Evolutionary conservation across 768 basidiomycete genomes (phyloP).

Genomic region (Tylopilus sp.): DNA sequence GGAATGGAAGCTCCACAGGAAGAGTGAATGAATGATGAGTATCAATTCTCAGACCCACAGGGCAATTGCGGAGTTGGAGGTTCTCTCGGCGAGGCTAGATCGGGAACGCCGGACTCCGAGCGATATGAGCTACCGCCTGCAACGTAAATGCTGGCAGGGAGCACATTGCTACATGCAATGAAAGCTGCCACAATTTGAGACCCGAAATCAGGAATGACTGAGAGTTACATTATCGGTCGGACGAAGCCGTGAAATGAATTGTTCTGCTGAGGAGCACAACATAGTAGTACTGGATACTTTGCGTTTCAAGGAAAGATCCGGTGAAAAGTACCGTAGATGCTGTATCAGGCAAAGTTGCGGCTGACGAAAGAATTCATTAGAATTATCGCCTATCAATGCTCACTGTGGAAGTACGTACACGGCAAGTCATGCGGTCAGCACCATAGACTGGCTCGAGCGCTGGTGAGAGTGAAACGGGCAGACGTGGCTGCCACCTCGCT

Average conservation of each 20-base stretch:
- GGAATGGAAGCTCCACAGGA: background rate
- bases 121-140: background rate
- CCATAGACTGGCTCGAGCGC: too few relatives aligned
- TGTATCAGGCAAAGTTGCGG: background rate
- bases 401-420: background rate
- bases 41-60: background rate
- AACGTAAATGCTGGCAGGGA: background rate
- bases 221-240: constrained; percentile 1
- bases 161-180: background rate
- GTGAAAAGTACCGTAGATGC: background rate
- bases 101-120: background rate
- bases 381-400: background rate
- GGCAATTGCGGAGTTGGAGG: background rate
- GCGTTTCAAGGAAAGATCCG: constrained; percentile 22
- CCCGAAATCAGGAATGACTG: background rate
- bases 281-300: background rate
- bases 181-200: background rate
- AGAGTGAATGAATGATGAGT: background rate
- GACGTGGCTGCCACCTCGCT: background rate
- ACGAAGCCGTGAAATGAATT: background rate
- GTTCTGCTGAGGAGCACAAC: constrained; percentile 1
- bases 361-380: background rate
- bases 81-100: background rate
- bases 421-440: too few relatives aligned
- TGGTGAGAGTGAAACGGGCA: background rate